Evolutionary conservation across 1,284 basidiomycete genomes (phyloP), one percentile per base, ranked within the genome.

Genomic region (Apiotrichum domesticum): DNA sequence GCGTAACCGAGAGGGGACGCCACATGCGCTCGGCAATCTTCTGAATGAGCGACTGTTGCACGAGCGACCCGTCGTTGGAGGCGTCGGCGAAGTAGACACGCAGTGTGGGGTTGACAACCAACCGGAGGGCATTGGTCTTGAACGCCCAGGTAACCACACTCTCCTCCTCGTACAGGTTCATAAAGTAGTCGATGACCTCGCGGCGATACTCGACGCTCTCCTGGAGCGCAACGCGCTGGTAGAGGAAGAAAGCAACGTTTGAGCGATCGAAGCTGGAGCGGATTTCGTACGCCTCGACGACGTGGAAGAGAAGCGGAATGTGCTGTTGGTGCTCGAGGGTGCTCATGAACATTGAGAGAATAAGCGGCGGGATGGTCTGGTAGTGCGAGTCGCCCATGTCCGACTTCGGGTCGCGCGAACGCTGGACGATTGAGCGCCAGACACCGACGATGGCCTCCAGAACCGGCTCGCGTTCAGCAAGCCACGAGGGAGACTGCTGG

Each of bases 101-200:
- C 8, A 98, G 79, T 21, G 86, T 89, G 1, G 96, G 97, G 43
- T 93, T 95, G 69, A 98, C 80, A 57, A 98, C 80, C 59, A 90
- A 85, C 5, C 92, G 87, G 48, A 99, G 80, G 66, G 91, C 88
- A 63, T 86, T 84, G 3, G 87, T 86, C 77, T 97, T 98, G 77
- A 91, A 87, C 10, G 82, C 77, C 82, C 86, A 88, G 7, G 86
- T 80, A 51, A 85, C 81, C 10, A 58, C 57, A 4, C 82, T 77
- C 4, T 80, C 74, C 61, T 89, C 84, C 52, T 85, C 83, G 74
- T 95, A 92, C 81, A 92, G 87, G 46, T 83, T 82, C 58, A 96
- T 79, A 77, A 97, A 98, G 58, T 88, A 86, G 69, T 85, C 81
- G 49, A 98, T 79, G 54, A 98, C 80, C 61, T 89, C 88, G 44